Base-by-base conservation (phyloP, 805 yeast genomes). In the Teunomyces panamensis region DNA sequence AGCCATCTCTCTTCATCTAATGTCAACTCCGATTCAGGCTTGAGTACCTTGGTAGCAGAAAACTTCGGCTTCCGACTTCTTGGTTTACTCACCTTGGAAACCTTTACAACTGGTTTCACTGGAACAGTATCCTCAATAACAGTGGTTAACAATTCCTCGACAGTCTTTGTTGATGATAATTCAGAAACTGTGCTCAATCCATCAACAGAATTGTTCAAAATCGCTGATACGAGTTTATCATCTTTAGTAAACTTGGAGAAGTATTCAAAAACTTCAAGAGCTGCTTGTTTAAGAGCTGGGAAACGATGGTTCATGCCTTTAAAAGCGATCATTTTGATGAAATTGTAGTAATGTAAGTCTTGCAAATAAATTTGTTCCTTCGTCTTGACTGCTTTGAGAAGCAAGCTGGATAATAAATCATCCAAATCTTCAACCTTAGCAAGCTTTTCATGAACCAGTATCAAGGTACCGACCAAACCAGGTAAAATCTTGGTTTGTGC, bases 1-100 rank as follows among this genome's bases (percentile, higher is more conserved):
- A 92, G 66, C 98, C 98, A 91, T 69, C 97, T 84, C 65, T 91
- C 97, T 53, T 59, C 43, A 66, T 83, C 67, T 52, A 79, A 55
- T 34, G 43, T 48, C 10, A 64, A 46, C 36, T 64, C 59, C 3
- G 56, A 57, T 20, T 50, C 54, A 5, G 67, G 63, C 45, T 63
- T 64, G 16, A 62, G 14, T 13, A 60, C 59, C 49, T 70, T 69
- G 43, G 41, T 46, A 3, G 63, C 44, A 17, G 68, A 56, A 46
- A 67, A 67, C 46, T 61, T 63, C 3, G 71, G 58, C 44, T 56
- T 60, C 28, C 53, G 57, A 46, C 58, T 20, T 64, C 57, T 65
- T 68, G 10, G 49, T 51, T 20, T 20, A 20, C 5, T 20, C 9
- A 60, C 54, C 49, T 60, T 65, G 9, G 24, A 30, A 16, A 26